Base-by-base conservation (phyloP, 1,284 basidiomycete species). In the Rhodotorula sp. region DNA sequence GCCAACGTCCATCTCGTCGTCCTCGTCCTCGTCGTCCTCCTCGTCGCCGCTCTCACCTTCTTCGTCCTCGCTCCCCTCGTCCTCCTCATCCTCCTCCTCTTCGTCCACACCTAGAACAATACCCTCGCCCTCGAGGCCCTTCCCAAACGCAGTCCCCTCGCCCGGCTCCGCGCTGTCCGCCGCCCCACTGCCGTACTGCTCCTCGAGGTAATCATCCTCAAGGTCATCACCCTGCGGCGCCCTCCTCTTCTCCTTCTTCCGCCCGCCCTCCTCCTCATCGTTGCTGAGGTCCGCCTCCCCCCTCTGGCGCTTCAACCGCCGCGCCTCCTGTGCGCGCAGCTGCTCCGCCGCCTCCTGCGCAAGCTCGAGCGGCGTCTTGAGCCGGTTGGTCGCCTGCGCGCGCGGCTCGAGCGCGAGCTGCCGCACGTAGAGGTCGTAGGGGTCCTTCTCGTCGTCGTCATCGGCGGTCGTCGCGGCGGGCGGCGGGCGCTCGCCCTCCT, bases 291-390 rank as follows among this genome's bases (percentile, higher is more conserved):
- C 77, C 56, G 87, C 86, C 74, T 92, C 85, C 12, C 95, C 96
- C 57, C 91, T 83, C 95, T 98, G 98, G 29, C 97, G 88, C 76
- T 89, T 86, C 65, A 90, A 81, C 27, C 97, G 86, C 77, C 86
- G 87, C 73, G 87, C 86, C 83, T 99, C 97, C 0, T 92, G 91
- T 80, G 88, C 90, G 82, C 95, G 90, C 61, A 99, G 83, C 4
- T 87, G 85, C 78, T 94, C 90, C 77, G 92, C 95, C 80, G 92
- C 92, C 76, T 97, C 94, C 67, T 90, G 78, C 2, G 94, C 95
- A 22, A 93, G 79, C 81, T 99, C 97, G 77, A 96, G 94, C 78
- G 97, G 96, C 0, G 95, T 97, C 84, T 97, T 98, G 54, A 94
- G 93, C 67, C 97, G 85, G 80, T 99, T 92, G 80, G 94, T 97